Conservation (phyloP, 306 rosid species). For the Lablab purpureus region DNA sequence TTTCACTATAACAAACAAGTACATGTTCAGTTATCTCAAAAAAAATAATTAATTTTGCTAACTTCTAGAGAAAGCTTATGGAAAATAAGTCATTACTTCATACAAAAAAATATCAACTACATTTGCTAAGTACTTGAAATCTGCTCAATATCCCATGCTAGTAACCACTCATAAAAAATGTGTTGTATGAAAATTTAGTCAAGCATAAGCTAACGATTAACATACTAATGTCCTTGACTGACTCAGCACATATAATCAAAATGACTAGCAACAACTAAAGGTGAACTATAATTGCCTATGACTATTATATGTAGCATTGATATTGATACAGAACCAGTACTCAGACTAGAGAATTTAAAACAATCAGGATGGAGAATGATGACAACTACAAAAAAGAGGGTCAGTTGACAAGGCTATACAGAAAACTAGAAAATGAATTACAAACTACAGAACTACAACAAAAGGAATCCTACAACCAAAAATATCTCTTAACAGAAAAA, state of each 20-base stretch:
- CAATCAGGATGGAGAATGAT: constrained; percentile 49
- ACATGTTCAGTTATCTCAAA: neutral
- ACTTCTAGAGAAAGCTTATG: neutral
- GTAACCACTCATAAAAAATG: constrained; percentile 15
- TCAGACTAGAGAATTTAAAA: constrained; percentile 43
- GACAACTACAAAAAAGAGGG: constrained; percentile 49
- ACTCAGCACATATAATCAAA: neutral
- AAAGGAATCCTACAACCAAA: constrained; percentile 50
- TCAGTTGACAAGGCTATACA: constrained; percentile 56
- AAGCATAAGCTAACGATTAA: neutral
- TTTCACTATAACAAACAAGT: neutral
- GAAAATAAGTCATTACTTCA: neutral
- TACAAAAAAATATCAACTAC: neutral
- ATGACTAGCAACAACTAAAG: constrained; percentile 33
- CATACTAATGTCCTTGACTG: neutral
- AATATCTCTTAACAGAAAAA: constrained; percentile 43
- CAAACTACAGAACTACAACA: constrained; percentile 46
- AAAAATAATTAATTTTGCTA: neutral
- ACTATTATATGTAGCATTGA: constrained; percentile 50
- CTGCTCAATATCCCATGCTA: neutral
- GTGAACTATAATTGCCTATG: constrained; percentile 32
- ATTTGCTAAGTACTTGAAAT: neutral
- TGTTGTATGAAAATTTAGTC: constrained; percentile 9
- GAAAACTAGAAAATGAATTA: constrained; percentile 43
- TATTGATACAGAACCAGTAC: constrained; percentile 41